Percentiles rank a stretch among this genome's conserved stretches.
Conservation (phyloP, 495 filamentous ascomycete species). For the Tuber microsphaerosporum region DNA sequence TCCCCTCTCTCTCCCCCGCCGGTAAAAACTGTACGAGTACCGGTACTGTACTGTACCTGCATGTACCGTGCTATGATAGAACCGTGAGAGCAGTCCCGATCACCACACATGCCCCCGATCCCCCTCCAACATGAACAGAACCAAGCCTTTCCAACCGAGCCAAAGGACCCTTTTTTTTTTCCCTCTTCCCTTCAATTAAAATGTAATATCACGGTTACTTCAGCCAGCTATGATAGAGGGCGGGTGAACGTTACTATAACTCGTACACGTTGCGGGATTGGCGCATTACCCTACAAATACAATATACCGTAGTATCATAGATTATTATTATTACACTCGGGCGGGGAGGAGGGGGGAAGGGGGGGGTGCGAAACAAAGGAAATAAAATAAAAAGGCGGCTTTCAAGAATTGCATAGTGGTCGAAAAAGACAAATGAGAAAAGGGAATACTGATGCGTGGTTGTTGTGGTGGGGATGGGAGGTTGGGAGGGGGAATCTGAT, state of each 20-base stretch:
- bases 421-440: neutral
- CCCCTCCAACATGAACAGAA: neutral
- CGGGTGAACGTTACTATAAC: neutral
- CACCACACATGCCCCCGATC: neutral
- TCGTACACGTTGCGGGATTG: neutral
- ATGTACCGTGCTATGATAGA: too few species aligned
- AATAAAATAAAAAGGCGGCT: neutral
- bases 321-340: neutral
- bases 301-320: neutral
- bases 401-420: neutral
- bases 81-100: neutral
- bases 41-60: too few species aligned
- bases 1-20: too few species aligned
- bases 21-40: too few species aligned
- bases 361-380: neutral
- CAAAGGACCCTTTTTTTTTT: neutral
- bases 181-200: neutral
- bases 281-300: neutral
- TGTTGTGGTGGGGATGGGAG: neutral
- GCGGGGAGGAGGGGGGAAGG: neutral
- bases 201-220: neutral
- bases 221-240: neutral
- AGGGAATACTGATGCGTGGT: neutral
- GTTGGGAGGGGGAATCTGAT: neutral
- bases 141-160: constrained; percentile 1